phyloP scores from a whole-genome alignment of 2,329 filamentous ascomycete species.

The Bertia moriformis region DNA sequence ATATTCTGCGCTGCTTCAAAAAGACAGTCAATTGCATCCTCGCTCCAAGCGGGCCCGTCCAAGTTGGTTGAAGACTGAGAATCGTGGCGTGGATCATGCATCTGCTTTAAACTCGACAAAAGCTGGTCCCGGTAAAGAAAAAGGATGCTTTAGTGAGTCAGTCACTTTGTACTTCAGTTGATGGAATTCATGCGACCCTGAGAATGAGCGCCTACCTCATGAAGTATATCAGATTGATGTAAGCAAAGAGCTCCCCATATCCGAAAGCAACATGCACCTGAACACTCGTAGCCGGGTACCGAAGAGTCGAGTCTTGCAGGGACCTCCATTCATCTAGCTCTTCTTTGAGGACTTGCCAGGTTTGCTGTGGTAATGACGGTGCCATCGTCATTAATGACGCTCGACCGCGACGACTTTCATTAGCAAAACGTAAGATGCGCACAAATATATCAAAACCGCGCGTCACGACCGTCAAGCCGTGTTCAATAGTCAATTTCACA shows the following conservation, averaged over 20 bases:
- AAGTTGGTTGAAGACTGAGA: slow-evolving; percentile 2
- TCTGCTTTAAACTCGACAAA: slow-evolving; percentile 13
- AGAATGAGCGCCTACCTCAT: slow-evolving; percentile 12
- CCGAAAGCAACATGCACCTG: slow-evolving; percentile 17
- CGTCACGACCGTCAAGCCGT: slow-evolving; percentile 16
- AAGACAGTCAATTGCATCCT: slow-evolving; percentile 13
- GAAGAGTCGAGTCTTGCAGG: slow-evolving; percentile 15
- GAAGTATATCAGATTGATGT: slow-evolving; percentile 19
- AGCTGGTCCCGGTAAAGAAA: slow-evolving; percentile 18
- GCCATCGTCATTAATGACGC: slow-evolving; percentile 3
- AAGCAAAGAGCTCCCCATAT: slow-evolving; percentile 18
- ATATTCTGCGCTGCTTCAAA: slow-evolving; percentile 17
- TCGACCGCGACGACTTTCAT: slow-evolving; percentile 15
- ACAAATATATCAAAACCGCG: slow-evolving; percentile 20
- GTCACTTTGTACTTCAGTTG: slow-evolving; percentile 1
- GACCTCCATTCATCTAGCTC: slow-evolving; percentile 18
- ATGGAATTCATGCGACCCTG: background rate
- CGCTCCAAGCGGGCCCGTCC: slow-evolving; percentile 4
- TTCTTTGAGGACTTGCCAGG: slow-evolving; percentile 13
- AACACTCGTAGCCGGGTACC: slow-evolving; percentile 15
- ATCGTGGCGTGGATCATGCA: slow-evolving; percentile 7
- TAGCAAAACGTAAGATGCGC: slow-evolving; percentile 17
- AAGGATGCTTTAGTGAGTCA: slow-evolving; percentile 9
- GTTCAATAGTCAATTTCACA: slow-evolving; percentile 13
- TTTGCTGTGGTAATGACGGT: slow-evolving; percentile 3